A percentile compares a stretch with the other conserved stretches of the same genome.
These are phyloP conservation scores for Botryotinia narcissicola DNA, from an alignment of 2,329 filamentous ascomycete genomes.

Conservation along the genomic window DNA sequence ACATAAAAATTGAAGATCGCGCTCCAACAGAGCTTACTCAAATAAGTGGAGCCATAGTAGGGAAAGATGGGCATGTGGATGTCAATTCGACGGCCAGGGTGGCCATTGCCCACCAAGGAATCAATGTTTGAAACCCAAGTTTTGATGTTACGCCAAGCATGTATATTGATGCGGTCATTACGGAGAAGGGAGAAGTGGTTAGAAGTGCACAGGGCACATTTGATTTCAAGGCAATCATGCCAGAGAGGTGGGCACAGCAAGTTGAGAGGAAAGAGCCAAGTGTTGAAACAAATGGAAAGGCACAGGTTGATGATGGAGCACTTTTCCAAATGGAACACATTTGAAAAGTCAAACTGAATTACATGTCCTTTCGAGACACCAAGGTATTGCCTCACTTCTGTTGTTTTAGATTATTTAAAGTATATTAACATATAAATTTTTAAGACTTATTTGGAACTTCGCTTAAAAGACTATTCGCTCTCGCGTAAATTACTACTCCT, in stretches of 20 bases:
- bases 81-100: conserved; percentile 64
- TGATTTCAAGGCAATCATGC: conserved; percentile 55
- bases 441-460: background rate
- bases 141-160: conserved; percentile 92
- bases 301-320: conserved; percentile 17
- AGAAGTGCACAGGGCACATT: conserved; percentile 72
- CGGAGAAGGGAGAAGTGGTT: conserved; percentile 82
- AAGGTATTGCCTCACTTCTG: background rate
- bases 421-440: background rate
- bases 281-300: conserved; percentile 1
- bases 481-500: background rate
- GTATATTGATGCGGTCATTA: conserved; percentile 91
- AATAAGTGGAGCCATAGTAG: conserved; percentile 72
- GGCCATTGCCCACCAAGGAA: conserved; percentile 72
- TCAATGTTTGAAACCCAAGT: conserved; percentile 92
- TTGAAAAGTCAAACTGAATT: background rate
- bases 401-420: background rate
- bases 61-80: conserved; percentile 62
- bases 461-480: background rate
- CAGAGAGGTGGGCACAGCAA: conserved; percentile 49
- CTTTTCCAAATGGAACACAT: conserved; percentile 23
- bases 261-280: conserved; percentile 24
- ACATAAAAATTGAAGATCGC: conserved; percentile 90
- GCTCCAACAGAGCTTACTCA: conserved; percentile 78
- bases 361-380: background rate